These are phyloP conservation scores for Hyparrhenia diplandra DNA, from an alignment of 176 grass and related monocot genomes.

Conservation along the genomic window DNA sequence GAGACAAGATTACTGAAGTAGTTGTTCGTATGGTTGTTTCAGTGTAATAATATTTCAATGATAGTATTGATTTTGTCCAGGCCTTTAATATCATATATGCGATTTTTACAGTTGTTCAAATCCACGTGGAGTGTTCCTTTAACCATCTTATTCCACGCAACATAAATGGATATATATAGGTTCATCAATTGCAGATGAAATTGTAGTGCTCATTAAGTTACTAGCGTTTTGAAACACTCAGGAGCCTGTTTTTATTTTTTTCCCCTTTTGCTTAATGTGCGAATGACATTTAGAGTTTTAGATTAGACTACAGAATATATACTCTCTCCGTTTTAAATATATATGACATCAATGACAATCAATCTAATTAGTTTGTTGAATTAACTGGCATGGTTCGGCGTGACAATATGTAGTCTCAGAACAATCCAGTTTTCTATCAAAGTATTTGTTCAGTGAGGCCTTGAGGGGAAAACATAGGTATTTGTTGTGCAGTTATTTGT, in stretches of 20 bases:
- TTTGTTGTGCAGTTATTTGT: too few species aligned
- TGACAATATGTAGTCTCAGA: too few species aligned
- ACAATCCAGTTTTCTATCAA: neutral
- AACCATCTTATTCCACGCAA: neutral
- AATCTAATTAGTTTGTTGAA: neutral
- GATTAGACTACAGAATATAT: too few species aligned
- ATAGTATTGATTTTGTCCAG: conserved; percentile 21
- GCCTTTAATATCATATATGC: neutral
- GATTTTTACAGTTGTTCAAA: conserved; percentile 20
- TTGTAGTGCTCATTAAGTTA: neutral
- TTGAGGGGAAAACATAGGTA: too few species aligned
- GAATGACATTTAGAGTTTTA: too few species aligned
- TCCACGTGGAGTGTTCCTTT: neutral
- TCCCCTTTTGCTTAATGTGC: too few species aligned
- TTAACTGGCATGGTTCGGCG: neutral
- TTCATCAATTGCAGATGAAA: neutral
- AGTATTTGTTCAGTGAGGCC: neutral
- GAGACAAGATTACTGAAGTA: conserved; percentile 54
- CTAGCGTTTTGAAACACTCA: too few species aligned
- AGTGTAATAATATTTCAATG: conserved; percentile 26
- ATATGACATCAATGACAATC: too few species aligned
- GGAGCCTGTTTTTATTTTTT: too few species aligned
- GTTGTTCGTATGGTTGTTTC: neutral
- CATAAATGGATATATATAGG: neutral
- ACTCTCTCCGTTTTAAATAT: too few species aligned